Evolutionary conservation across 2,329 filamentous ascomycete species (phyloP).

Genomic region (Pestalotiopsis sp.): DNA sequence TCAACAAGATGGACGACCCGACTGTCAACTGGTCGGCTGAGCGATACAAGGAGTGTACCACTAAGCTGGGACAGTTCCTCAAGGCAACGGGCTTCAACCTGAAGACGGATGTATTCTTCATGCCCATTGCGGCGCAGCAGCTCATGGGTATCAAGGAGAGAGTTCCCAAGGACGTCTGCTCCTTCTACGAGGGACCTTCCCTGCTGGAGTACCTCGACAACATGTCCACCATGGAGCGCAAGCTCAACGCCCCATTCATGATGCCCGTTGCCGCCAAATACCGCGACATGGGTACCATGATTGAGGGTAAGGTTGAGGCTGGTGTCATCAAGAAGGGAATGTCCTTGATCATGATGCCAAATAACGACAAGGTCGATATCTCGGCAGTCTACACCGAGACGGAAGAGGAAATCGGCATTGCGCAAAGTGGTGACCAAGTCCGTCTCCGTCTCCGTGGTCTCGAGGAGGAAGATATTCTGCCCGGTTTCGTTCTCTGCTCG

Average conservation of each 20-base stretch:
- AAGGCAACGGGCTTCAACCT: constrained; percentile 93
- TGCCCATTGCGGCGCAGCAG: constrained; percentile 93
- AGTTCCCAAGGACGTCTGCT: constrained; percentile 72
- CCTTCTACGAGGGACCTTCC: constrained; percentile 89
- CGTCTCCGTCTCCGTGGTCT: constrained; percentile 89
- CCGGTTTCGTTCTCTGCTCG: constrained; percentile 95
- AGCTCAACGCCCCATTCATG: constrained; percentile 98
- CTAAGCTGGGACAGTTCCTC: constrained; percentile 84
- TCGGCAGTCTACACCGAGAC: constrained; percentile 91
- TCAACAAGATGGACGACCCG: constrained; percentile 99
- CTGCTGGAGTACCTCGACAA: constrained; percentile 93
- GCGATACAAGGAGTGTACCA: constrained; percentile 89
- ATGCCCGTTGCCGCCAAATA: constrained; percentile 98
- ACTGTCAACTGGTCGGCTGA: constrained; percentile 96
- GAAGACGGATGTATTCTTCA: constrained; percentile 91
- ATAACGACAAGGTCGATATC: constrained; percentile 79
- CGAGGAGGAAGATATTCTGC: constrained; percentile 95
- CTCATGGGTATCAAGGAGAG: constrained; percentile 87
- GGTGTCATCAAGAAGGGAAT: constrained; percentile 91
- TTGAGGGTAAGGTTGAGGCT: constrained; percentile 96
- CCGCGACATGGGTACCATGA: constrained; percentile 94
- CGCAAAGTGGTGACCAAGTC: constrained; percentile 92
- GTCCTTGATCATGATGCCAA: constrained; percentile 92
- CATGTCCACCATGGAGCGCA: constrained; percentile 92
- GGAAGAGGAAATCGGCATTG: constrained; percentile 83